Conservation (phyloP, 257 asterid genomes). For the Solanum pinnatisectum region DNA sequence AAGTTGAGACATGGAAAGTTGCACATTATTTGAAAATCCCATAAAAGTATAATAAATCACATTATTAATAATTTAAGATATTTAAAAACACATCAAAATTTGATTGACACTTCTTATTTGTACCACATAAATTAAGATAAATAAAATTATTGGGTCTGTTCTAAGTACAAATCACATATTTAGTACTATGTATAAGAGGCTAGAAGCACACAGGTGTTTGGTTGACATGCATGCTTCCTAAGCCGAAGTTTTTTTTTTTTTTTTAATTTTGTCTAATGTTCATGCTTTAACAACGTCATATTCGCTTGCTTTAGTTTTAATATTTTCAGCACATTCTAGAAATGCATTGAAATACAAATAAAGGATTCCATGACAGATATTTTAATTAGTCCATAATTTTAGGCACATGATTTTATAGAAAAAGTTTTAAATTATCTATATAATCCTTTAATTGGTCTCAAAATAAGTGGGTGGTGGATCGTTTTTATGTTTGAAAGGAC, state of each 20-base stretch:
- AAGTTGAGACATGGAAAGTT: not conserved
- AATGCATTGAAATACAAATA: not conserved
- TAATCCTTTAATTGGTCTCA: not conserved
- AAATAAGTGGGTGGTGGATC: not conserved
- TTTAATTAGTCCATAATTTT: too few species aligned
- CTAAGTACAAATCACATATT: not conserved
- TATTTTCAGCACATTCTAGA: not conserved
- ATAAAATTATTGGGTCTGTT: not conserved
- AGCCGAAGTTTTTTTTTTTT: too few species aligned
- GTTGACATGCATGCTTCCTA: too few species aligned
- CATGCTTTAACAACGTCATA: too few species aligned
- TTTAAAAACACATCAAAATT: too few species aligned
- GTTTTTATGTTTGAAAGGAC: not conserved
- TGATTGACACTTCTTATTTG: not conserved
- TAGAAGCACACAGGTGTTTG: too few species aligned
- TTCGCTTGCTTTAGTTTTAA: too few species aligned
- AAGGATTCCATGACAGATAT: not conserved
- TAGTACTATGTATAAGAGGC: too few species aligned
- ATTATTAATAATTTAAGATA: too few species aligned
- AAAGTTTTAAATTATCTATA: too few species aligned
- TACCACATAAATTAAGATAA: not conserved
- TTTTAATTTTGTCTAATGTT: too few species aligned
- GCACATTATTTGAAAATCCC: not conserved
- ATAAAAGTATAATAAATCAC: not conserved
- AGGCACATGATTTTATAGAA: not conserved